Conservation (phyloP, 495 filamentous ascomycete species). For the Parmelia sp. region DNA sequence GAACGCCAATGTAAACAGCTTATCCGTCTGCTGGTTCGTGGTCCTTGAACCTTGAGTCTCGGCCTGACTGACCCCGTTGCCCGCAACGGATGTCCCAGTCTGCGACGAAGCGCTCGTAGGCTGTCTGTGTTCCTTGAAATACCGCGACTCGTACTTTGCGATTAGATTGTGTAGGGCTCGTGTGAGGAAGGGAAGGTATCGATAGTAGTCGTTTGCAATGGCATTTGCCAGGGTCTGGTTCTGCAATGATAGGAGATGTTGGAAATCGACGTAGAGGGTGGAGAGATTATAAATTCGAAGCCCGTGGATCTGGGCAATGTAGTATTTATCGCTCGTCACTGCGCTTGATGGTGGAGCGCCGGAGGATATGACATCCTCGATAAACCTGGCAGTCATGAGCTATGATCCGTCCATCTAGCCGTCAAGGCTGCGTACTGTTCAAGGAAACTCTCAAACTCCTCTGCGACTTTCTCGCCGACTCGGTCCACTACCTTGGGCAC, state of each 20-base stretch:
- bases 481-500: constrained; percentile 82
- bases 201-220: constrained; percentile 85
- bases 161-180: constrained; percentile 88
- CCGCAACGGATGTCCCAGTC: constrained; percentile 60
- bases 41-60: constrained; percentile 62
- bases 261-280: constrained; percentile 95
- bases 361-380: constrained; percentile 69
- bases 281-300: constrained; percentile 81
- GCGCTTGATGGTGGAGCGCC: constrained; percentile 68
- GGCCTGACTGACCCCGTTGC: constrained; percentile 58
- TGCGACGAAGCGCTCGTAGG: constrained; percentile 56
- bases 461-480: constrained; percentile 77
- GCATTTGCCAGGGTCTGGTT: constrained; percentile 73
- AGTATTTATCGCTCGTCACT: constrained; percentile 81
- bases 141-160: constrained; percentile 86
- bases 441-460: constrained; percentile 81
- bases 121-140: constrained; percentile 84
- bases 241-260: constrained; percentile 65
- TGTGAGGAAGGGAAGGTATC: constrained; percentile 88
- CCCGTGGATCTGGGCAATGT: constrained; percentile 90
- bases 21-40: constrained; percentile 92
- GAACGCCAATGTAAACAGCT: constrained; percentile 89
- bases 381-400: constrained; percentile 47
- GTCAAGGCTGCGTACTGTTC: constrained; percentile 53
- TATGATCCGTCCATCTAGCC: background rate